Conservation (phyloP, 1,139 yeast genomes). For the Saccharomyces pastorianus region DNA sequence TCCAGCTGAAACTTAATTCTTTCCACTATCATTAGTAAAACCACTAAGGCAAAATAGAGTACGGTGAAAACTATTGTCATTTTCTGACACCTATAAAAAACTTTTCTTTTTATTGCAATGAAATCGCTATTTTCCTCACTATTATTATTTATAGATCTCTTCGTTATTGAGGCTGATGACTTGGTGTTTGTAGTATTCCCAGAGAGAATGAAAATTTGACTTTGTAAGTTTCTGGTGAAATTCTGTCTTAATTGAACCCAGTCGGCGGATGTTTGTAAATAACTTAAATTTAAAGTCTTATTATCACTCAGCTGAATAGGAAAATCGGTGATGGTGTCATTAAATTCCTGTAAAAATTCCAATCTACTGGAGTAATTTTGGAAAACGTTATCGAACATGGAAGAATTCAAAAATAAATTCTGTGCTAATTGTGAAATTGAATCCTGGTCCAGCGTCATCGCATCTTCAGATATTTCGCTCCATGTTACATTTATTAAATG, state of each 20-base stretch:
- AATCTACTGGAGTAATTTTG: background rate
- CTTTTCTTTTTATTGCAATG: background rate
- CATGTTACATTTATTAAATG: conserved; percentile 11
- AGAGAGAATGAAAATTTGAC: background rate
- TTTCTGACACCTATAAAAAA: background rate
- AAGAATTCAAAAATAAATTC: background rate
- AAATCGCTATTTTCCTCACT: background rate
- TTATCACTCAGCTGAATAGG: background rate
- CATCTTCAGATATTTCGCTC: conserved; percentile 8
- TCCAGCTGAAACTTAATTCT: background rate
- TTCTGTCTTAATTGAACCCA: background rate
- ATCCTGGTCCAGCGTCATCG: conserved; percentile 7
- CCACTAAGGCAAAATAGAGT: background rate
- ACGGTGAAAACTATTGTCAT: background rate
- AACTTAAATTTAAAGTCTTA: background rate
- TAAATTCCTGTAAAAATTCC: background rate
- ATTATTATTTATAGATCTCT: background rate
- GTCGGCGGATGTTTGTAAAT: background rate
- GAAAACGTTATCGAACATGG: background rate
- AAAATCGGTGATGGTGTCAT: background rate
- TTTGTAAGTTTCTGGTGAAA: background rate
- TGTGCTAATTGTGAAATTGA: background rate
- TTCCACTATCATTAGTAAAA: background rate
- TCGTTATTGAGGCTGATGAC: background rate
- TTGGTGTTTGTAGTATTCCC: background rate